phyloP scores from a whole-genome alignment of 1,139 yeast species.

The Keqinozyma sinolaborantium region DNA sequence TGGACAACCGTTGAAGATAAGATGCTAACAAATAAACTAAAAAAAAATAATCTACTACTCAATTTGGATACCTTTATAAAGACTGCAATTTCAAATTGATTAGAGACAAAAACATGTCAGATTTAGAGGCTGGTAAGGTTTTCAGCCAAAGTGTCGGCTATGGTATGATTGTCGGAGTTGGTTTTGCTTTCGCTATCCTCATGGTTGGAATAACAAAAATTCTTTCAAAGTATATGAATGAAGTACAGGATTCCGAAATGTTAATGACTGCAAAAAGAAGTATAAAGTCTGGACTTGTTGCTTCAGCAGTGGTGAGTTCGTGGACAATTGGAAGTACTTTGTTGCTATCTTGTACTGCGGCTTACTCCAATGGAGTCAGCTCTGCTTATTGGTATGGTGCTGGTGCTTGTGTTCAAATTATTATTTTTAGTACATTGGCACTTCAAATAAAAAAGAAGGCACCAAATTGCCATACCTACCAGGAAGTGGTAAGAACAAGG shows the following conservation, averaged over 20 bases:
- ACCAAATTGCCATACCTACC: constrained; percentile 74
- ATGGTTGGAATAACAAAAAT: constrained; percentile 32
- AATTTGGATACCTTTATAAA: no score
- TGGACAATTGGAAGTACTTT: constrained; percentile 41
- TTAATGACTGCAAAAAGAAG: constrained; percentile 36
- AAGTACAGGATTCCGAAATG: constrained; percentile 36
- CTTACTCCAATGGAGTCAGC: constrained; percentile 24
- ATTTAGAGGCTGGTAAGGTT: constrained; percentile 7
- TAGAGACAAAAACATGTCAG: no score
- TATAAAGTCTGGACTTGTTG: constrained; percentile 30
- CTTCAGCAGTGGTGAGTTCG: constrained; percentile 35
- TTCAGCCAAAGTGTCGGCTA: constrained; percentile 29
- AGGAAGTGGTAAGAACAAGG: constrained; percentile 65
- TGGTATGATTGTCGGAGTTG: constrained; percentile 35
- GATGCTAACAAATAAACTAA: no score
- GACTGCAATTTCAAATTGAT: no score
- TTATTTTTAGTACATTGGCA: constrained; percentile 71
- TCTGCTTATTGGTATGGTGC: constrained; percentile 77
- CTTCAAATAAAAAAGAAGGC: constrained; percentile 71
- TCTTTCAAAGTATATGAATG: constrained; percentile 25
- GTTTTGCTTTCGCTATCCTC: constrained; percentile 35
- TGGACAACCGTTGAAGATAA: no score
- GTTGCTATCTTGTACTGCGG: constrained; percentile 26
- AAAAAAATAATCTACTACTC: no score
- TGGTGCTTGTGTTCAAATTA: constrained; percentile 73